Evolutionary conservation across 768 basidiomycete genomes (phyloP), one percentile per base, ranked within the genome.

Genomic region (Polyporus arcularius): DNA sequence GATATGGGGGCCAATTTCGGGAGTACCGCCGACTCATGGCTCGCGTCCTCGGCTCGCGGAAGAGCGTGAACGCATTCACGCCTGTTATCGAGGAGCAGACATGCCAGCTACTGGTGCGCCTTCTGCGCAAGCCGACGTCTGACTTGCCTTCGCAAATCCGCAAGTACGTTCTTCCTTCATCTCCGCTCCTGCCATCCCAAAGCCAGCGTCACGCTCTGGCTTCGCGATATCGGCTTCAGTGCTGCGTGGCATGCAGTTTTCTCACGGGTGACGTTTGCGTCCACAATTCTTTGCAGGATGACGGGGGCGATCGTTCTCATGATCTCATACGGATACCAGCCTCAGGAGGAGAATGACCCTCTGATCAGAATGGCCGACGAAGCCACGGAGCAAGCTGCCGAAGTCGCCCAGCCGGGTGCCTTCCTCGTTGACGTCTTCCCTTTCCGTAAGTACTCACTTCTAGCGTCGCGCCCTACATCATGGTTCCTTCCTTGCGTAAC

Each of bases 1-100:
- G 72, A 40, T 79, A 79, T 63, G 76, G 75, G 51, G 72, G 76
- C 39, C 73, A 67, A 18, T 75, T 81, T 64, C 73, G 78, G 8
- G 74, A 73, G 56, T 79, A 79, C 67, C 77, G 81, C 54, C 75
- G 75, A 53, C 68, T 77, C 7, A 68, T 81, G 58, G 75, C 78
- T 15, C 72, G 74, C 1, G 73, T 75, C 42, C 75, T 83, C 35
- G 82, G 82, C 3, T 76, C 76, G 21, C 74, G 74, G 3, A 71
- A 73, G 2, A 67, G 75, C 14, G 71, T 80, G 56, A 68, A 70
- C 6, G 55, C 61, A 11, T 81, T 73, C 64, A 68, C 73, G 28
- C 59, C 66, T 3, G 65, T 75, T 46, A 74, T 82, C 60, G 76
- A 80, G 61, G 43, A 67, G 0, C 80, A 82, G 53, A 78, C 79